Evolutionary conservation across 352 stramenopile genomes (phyloP), one percentile per base, ranked within the genome.

Genomic region (Pythium vanterpoolii): DNA sequence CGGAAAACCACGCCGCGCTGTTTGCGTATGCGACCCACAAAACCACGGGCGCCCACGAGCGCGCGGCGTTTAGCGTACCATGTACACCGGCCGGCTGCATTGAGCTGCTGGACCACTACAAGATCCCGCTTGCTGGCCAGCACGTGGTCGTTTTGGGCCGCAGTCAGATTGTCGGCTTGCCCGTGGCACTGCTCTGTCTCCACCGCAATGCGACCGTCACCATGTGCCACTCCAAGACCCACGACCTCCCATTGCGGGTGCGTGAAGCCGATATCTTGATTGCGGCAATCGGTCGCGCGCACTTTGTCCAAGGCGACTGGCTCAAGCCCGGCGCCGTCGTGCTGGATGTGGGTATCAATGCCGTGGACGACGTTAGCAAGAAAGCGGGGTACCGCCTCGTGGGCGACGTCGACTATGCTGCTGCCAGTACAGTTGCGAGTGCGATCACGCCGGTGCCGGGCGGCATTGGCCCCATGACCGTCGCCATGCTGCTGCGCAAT

Each of bases 311-410:
- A 38, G 86, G 79, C 28, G 79, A 96, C 39, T 99, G 97, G 97
- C 76, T 99, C 56, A 99, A 99, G 73, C 78, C 87, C 0, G 97
- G 96, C 23, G 93, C 93, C 16, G 93, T 97, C 5, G 97, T 99
- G 0, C 96, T 99, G 57, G 97, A 99, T 78, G 97, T 99, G 4
- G 98, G 98, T 19, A 99, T 99, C 59, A 99, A 99, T 72, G 85
- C 86, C 21, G 83, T 99, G 5, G 87, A 98, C 42, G 83, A 96
- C 52, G 55, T 75, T 4, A 76, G 47, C 19, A 90, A 88, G 68
- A 86, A 83, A 30, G 71, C 68, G 16, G 81, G 80, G 0, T 99
- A 99, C 65, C 83, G 89, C 54, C 83, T 99, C 8, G 96, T 99
- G 18, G 97, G 98, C 8, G 97, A 99, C 74, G 97, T 99, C 19